A percentile compares a stretch with the other conserved stretches of the same genome.
These are phyloP conservation scores for Colletotrichum musae DNA, from an alignment of 2,329 filamentous ascomycete species.

Conservation along the genomic window DNA sequence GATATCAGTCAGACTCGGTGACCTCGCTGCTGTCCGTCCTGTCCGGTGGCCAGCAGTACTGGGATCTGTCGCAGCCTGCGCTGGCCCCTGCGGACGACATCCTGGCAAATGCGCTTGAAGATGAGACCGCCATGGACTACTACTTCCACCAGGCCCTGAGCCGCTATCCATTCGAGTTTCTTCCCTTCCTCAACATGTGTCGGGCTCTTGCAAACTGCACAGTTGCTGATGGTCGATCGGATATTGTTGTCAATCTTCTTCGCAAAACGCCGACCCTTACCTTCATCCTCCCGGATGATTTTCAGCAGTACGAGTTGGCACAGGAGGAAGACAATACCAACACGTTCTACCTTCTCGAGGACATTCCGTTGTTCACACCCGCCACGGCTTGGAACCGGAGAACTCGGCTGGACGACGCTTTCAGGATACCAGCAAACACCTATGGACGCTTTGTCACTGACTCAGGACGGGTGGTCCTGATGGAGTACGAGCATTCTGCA, in stretches of 20 bases:
- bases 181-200: constrained; percentile 82
- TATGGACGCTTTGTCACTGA: constrained; percentile 83
- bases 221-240: constrained; percentile 54
- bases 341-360: constrained; percentile 76
- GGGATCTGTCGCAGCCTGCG: constrained; percentile 62
- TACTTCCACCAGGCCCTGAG: constrained; percentile 78
- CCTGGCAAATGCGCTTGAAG: constrained; percentile 33
- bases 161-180: constrained; percentile 88
- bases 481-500: constrained; percentile 85
- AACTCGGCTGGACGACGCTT: constrained; percentile 62
- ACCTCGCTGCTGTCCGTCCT: constrained; percentile 76
- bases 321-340: constrained; percentile 91
- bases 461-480: constrained; percentile 79
- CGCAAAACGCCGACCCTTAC: constrained; percentile 82
- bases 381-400: constrained; percentile 61
- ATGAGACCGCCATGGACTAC: constrained; percentile 63
- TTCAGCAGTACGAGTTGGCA: constrained; percentile 81
- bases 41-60: constrained; percentile 66
- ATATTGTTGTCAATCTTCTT: constrained; percentile 74
- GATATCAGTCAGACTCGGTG: constrained; percentile 81
- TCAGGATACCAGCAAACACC: constrained; percentile 77
- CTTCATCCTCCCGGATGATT: constrained; percentile 79
- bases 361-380: constrained; percentile 74
- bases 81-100: constrained; percentile 35
- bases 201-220: constrained; percentile 69